Evolutionary conservation across 768 basidiomycete species (phyloP).

Genomic region (Mycena rosella): DNA sequence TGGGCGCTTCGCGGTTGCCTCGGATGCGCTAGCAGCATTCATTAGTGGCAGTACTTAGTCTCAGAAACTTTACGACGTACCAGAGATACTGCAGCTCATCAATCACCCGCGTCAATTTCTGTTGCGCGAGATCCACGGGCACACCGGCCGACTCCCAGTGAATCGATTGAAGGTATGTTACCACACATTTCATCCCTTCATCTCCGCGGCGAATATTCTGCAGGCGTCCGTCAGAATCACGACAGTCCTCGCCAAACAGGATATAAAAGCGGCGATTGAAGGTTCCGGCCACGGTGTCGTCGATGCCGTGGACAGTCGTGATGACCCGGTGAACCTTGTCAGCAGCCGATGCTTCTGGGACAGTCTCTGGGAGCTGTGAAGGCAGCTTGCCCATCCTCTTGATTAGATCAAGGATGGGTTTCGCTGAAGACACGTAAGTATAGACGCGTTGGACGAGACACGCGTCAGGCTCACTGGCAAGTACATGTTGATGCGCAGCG

Average conservation of each 20-base stretch:
- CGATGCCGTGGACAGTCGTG: constrained; percentile 1
- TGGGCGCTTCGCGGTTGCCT: too few relatives aligned
- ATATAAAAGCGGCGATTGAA: constrained; percentile 33
- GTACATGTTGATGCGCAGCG: constrained; percentile 2
- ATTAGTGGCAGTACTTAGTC: too few relatives aligned
- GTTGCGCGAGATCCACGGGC: constrained; percentile 19
- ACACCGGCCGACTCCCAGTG: constrained; percentile 18
- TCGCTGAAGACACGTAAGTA: background rate
- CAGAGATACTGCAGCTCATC: background rate
- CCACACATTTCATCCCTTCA: constrained; percentile 18
- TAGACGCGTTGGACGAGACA: background rate
- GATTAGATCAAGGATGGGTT: background rate
- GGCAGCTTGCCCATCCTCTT: constrained; percentile 3
- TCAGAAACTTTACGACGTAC: too few relatives aligned
- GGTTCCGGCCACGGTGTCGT: constrained; percentile 22
- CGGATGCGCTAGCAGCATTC: too few relatives aligned
- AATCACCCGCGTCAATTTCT: constrained; percentile 9
- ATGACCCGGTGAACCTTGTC: constrained; percentile 25
- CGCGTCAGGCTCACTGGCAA: constrained; percentile 2
- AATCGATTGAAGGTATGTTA: constrained; percentile 21
- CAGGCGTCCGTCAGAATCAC: constrained; percentile 12
- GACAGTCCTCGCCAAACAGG: constrained; percentile 34
- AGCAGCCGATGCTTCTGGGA: constrained; percentile 12
- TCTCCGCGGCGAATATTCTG: constrained; percentile 12
- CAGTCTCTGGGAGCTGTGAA: constrained; percentile 15